phyloP scores from a whole-genome alignment of 768 basidiomycete species.

The Ramaria rubella region DNA sequence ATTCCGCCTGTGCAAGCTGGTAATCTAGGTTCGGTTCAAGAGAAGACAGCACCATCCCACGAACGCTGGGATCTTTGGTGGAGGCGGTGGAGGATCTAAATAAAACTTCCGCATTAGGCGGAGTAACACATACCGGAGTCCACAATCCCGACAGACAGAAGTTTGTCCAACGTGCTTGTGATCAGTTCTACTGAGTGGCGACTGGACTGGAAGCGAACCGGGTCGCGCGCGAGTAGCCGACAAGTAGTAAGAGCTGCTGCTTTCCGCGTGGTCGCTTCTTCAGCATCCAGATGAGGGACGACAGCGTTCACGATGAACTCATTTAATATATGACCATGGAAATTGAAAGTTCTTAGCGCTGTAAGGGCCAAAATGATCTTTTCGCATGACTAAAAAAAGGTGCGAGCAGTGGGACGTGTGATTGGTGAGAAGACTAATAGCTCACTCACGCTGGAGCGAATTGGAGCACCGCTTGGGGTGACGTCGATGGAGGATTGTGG shows the following conservation, averaged over 20 bases:
- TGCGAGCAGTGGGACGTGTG: background rate
- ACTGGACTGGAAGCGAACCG: slow-evolving; percentile 40
- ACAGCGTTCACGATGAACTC: slow-evolving; percentile 41
- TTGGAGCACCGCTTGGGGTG: background rate
- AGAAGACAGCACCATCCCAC: slow-evolving; percentile 34
- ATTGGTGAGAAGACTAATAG: background rate
- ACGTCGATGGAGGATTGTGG: slow-evolving; percentile 19
- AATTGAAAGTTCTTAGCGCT: slow-evolving; percentile 39
- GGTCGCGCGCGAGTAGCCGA: slow-evolving; percentile 38
- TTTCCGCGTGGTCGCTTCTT: slow-evolving; percentile 35
- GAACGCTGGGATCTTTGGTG: slow-evolving; percentile 31
- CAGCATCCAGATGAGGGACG: slow-evolving; percentile 39
- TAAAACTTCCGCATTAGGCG: background rate
- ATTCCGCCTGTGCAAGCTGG: slow-evolving; percentile 42
- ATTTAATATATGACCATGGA: slow-evolving; percentile 37
- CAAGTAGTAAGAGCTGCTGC: slow-evolving; percentile 39
- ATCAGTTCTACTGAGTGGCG: slow-evolving; percentile 40
- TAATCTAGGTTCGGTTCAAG: slow-evolving; percentile 40
- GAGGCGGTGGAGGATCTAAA: background rate
- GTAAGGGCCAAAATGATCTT: slow-evolving; percentile 35
- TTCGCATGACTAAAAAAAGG: slow-evolving; percentile 15
- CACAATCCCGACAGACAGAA: slow-evolving; percentile 37
- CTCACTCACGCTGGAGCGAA: background rate
- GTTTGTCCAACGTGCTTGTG: slow-evolving; percentile 41
- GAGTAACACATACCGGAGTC: slow-evolving; percentile 33